phyloP scores from a whole-genome alignment of 75 land plant species.

The Pseudotsuga menziesii region DNA sequence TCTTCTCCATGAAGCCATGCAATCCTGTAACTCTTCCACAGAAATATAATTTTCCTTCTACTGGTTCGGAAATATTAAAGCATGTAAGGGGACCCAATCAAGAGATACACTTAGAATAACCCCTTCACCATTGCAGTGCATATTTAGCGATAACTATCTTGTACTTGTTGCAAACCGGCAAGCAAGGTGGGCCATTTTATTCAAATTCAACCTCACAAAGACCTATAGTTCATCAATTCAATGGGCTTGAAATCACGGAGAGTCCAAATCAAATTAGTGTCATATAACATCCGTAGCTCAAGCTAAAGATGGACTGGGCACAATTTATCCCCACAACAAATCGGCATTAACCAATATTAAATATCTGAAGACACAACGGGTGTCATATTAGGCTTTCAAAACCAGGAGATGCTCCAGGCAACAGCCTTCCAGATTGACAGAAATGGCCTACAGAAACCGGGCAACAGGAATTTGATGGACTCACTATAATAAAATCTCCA shows the following conservation, averaged over 20 bases:
- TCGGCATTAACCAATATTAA: background rate
- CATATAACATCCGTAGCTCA: background rate
- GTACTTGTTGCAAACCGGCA: no score
- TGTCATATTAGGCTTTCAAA: conserved; percentile 2
- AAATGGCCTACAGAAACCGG: background rate
- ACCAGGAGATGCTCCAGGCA: background rate
- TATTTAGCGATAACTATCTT: no score
- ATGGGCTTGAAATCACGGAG: background rate
- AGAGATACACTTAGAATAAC: no score
- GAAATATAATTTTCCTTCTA: no score
- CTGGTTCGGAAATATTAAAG: no score
- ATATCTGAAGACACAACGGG: background rate
- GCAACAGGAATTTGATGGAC: background rate
- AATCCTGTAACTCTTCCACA: no score
- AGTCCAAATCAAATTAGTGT: background rate
- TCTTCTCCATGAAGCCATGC: no score
- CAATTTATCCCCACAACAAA: conserved; percentile 3
- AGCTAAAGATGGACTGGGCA: conserved; percentile 3
- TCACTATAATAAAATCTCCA: background rate
- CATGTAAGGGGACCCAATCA: no score
- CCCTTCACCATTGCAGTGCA: no score
- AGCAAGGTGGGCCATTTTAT: no score
- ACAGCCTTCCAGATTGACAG: background rate
- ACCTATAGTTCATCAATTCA: no score
- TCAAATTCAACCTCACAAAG: no score